Evolutionary conservation across 2,329 filamentous ascomycete species (phyloP), one percentile per base, ranked within the genome.

Genomic region (Cladosporium sphaerospermum): DNA sequence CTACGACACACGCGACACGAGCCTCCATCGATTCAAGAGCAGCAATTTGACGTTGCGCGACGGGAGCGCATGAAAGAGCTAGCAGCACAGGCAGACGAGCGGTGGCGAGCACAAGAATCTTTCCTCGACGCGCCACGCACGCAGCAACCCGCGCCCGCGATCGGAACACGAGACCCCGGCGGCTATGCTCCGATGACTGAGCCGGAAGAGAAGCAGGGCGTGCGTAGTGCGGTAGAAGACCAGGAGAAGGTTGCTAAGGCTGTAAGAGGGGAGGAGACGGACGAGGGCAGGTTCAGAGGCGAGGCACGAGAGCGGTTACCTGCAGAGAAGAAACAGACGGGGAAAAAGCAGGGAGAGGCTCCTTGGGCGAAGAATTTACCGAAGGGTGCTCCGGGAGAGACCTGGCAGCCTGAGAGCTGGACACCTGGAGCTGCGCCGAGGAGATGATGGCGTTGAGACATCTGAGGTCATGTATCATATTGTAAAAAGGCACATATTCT

Each of bases 21-120:
- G 13, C 71, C 82, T 2, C 82, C 82, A 0, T 74, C 75, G 1
- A 64, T 85, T 46, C 63, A 76, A 59, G 82, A 85, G 67, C 82
- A 84, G 61, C 74, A 76, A 56, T 70, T 75, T 44, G 82, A 85
- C 54, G 57, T 83, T 43, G 59, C 75, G 33, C 74, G 82, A 28
- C 81, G 81, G 63, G 68, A 71, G n/a, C 75, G 75, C 54, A 77
- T 85, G 61, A 83, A 82, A 64, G 63, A 78, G 47, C 75, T 84
- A 18, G 82, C 81, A 2, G 75, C 73, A 44, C 69, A 78, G 41
- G 82, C 82, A 37, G 82, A 85, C 62, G 78, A 78, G 56, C 71
- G 80, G 57, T 85, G 82, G 82, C 80, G 76, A 8, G 75, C 74
- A 45, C 78, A 82, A 58, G 75, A 80, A 1, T 81, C 78, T 3